Percentiles rank a stretch among this genome's conserved stretches.
Conservation (phyloP, 345 rosid genomes). For the Nephelium lappaceum region DNA sequence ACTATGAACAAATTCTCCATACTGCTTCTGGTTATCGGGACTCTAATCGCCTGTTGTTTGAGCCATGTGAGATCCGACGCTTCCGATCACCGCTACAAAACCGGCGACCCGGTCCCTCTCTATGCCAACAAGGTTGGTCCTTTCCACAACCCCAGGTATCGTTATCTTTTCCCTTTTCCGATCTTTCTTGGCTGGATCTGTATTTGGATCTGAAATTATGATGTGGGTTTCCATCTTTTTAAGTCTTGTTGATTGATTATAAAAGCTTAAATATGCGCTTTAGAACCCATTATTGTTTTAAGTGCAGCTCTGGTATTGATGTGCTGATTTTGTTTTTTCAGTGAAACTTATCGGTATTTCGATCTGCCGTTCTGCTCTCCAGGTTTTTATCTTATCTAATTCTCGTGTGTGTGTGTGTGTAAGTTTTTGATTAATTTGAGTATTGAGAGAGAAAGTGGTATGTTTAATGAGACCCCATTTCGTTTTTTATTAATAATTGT, state of each 20-base stretch:
- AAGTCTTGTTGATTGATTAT: not conserved
- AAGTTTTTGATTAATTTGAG: not conserved
- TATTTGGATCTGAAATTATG: slow-evolving; percentile 9
- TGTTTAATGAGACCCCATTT: not conserved
- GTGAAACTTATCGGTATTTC: slow-evolving; percentile 85
- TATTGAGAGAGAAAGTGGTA: not conserved
- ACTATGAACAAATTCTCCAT: slow-evolving; percentile 29
- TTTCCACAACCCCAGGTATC: slow-evolving; percentile 78
- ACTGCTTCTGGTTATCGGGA: slow-evolving; percentile 37
- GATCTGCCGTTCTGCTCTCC: slow-evolving; percentile 80
- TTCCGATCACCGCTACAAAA: slow-evolving; percentile 72
- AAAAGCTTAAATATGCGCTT: not conserved
- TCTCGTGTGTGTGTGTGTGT: not conserved
- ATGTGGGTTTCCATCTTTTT: not conserved
- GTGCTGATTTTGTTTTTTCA: slow-evolving; percentile 39
- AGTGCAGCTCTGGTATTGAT: not conserved
- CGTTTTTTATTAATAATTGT: not conserved
- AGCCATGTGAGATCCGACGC: slow-evolving; percentile 57
- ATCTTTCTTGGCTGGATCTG: slow-evolving; percentile 6
- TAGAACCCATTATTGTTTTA: not conserved
- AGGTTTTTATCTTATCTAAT: slow-evolving; percentile 38
- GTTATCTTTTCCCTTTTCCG: not conserved
- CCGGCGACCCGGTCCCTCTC: slow-evolving; percentile 65
- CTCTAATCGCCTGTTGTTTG: slow-evolving; percentile 36
- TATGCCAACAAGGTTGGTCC: slow-evolving; percentile 89